Base-by-base conservation (phyloP, 495 filamentous ascomycete genomes). In the Penicillium lagena region DNA sequence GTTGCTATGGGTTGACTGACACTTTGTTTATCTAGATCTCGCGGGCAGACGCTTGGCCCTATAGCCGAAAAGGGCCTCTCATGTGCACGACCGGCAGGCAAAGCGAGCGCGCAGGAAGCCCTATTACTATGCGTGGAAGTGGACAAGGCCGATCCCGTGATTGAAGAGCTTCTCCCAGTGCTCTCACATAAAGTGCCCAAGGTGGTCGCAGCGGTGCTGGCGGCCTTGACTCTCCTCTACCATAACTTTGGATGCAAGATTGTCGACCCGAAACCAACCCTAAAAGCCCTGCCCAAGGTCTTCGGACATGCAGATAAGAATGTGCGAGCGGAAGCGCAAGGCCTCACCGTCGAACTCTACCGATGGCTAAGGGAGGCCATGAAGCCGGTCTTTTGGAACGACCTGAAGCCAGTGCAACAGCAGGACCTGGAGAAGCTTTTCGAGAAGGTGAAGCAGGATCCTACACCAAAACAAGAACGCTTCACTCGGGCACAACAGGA, bases 231-330 rank as follows among this genome's bases (percentile, higher is more conserved):
- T 6, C 72, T 80, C 12, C 89, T 97, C 34, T 95, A 83, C 55
- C 86, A 95, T 59, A 89, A 86, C 51, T 99, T 89, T 57, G 94
- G 94, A 38, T 94, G 89, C 75, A 96, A 94, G 63, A 83, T 85
- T n/a, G 86, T 89, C 17, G 93, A 99, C 60, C 94, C 94, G 9
- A 99, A 97, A 60, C 87, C 89, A 1, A 82, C 90, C n/a, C 73
- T 99, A 33, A 99, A 97, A 59, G 67, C 78, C 9, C 70, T 99
- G 9, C 90, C 94, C 0, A 96, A 95, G 60, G 83, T 83, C 13
- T 99, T 95, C 52, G 87, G 88, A 11, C 93, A 97, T 63, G 90
- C 94, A 5, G 94, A 99, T 74, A 99, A 99, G 64, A 97, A 96
- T 60, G 94, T 99, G 11, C 84, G 94, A 56, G 89, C 90, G 1